These are phyloP conservation scores for Candolleomyces efflorescens DNA, from an alignment of 768 basidiomycete genomes.

Conservation along the genomic window DNA sequence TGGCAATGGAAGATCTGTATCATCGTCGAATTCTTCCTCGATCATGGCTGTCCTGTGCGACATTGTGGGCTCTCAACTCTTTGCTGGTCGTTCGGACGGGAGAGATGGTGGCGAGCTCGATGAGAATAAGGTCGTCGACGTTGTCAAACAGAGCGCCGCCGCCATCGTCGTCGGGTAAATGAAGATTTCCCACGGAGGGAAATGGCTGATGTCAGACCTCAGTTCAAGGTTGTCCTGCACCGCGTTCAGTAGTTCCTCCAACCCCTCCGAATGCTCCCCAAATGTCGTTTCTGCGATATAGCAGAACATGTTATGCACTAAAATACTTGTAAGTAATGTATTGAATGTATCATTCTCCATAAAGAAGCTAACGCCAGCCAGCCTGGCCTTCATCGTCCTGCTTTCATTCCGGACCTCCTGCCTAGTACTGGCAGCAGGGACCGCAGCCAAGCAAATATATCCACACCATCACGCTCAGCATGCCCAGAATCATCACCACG, in stretches of 20 bases:
- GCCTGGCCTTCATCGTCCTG: slow-evolving; percentile 6
- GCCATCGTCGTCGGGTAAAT: not conserved
- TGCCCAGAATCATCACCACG: not conserved
- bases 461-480: not conserved
- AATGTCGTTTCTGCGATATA: slow-evolving; percentile 3
- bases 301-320: not conserved
- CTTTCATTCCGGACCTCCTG: slow-evolving; percentile 2
- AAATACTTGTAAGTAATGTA: not conserved
- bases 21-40: slow-evolving; percentile 88
- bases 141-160: not conserved
- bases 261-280: slow-evolving; percentile 3
- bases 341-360: not conserved
- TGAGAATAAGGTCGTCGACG: slow-evolving; percentile 2
- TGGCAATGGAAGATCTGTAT: slow-evolving; percentile 86
- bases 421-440: not conserved
- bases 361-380: not conserved
- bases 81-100: slow-evolving; percentile 8
- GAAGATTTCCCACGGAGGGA: slow-evolving; percentile 10
- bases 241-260: not conserved
- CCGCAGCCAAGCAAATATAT: not conserved
- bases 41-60: slow-evolving; percentile 59
- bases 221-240: not conserved
- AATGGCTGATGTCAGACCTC: not conserved
- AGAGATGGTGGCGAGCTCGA: slow-evolving; percentile 3
- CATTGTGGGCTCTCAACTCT: slow-evolving; percentile 35